Evolutionary conservation across 2,329 filamentous ascomycete species (phyloP), one percentile per base, ranked within the genome.

Genomic region (Didymella lethalis): DNA sequence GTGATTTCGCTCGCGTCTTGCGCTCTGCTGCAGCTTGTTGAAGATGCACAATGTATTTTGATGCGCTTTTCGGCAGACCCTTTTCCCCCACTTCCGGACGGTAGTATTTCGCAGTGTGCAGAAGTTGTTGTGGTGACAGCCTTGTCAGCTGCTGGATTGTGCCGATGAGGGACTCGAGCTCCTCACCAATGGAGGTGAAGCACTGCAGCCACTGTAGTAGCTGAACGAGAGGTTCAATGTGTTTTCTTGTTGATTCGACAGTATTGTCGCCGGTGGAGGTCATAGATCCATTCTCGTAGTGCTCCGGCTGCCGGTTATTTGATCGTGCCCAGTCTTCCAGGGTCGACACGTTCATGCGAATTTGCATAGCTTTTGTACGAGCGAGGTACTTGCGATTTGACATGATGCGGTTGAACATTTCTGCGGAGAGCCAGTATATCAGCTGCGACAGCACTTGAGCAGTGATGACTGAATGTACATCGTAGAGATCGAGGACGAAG

Each of bases 331-430:
- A 99, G 73, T 99, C 95, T 77, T 99, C 95, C 20, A 99, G 82
- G 7, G 89, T 90, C 0, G 95, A 98, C 7, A 99, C 88, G 75
- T 99, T 99, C 93, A 99, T 98, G 66, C 95, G 91, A 68, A 99
- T 98, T 76, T 99, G 95, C 95, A 99, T 99, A 3, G 95, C 95
- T 78, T 99, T 99, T 18, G 95, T 99, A 52, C 95, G 86, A 6
- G 95, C 94, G 10, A 99, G 84, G 72, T 97, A 99, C 75, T 94
- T 93, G 64, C 92, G 88, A 72, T 96, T 97, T 29, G 91, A 94
- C 91, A 99, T 97, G 77, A 99, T 91, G 58, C 94, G 90, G 77
- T 99, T 99, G 81, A 99, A 99, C 8, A 98, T 86, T 78, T 99
- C 95, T 0, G 94, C 92, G 7, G 93, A 91, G 16, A 99, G 85